Evolutionary conservation across 2,329 filamentous ascomycete genomes (phyloP).

Genomic region (Ceratocystis huliohia): DNA sequence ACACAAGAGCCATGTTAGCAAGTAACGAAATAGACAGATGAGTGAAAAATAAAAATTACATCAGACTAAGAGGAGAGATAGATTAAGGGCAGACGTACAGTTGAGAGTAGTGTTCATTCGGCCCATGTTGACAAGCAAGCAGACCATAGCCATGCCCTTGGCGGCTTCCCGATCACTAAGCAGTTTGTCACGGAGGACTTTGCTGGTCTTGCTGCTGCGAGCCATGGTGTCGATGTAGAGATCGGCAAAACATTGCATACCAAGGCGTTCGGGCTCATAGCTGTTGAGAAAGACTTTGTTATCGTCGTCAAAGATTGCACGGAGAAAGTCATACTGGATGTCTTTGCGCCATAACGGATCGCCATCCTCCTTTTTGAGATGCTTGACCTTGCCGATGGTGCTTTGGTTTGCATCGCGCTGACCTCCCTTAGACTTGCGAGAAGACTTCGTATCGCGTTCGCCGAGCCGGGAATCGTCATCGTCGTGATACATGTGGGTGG

Average conservation of each 20-base stretch:
- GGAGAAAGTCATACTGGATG: slow-evolving; percentile 79
- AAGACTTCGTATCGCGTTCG: slow-evolving; percentile 31
- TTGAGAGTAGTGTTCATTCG: slow-evolving; percentile 98
- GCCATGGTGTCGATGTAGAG: slow-evolving; percentile 99
- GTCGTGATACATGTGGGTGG: slow-evolving; percentile 34
- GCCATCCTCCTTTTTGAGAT: slow-evolving; percentile 80
- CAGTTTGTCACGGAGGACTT: slow-evolving; percentile 93
- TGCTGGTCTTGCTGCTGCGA: slow-evolving; percentile 96
- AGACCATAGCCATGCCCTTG: slow-evolving; percentile 99
- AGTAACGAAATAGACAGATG: slow-evolving; percentile 11
- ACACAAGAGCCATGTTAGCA: not conserved
- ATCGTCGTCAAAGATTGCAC: slow-evolving; percentile 65
- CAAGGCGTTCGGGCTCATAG: slow-evolving; percentile 51
- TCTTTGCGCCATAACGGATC: slow-evolving; percentile 77
- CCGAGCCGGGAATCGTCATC: slow-evolving; percentile 35
- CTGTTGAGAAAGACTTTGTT: slow-evolving; percentile 75
- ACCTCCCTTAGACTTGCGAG: slow-evolving; percentile 22
- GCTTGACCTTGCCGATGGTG: slow-evolving; percentile 57
- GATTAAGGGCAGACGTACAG: slow-evolving; percentile 45
- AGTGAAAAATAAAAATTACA: slow-evolving; percentile 11
- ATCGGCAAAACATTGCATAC: slow-evolving; percentile 75
- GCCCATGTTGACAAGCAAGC: slow-evolving; percentile 88
- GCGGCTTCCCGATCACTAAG: slow-evolving; percentile 82
- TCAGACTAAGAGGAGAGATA: not conserved
- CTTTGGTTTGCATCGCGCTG: slow-evolving; percentile 30